A percentile compares a stretch with the other conserved stretches of the same genome.
Conservation (phyloP, 495 filamentous ascomycete species). For the Daldinia childiae region DNA sequence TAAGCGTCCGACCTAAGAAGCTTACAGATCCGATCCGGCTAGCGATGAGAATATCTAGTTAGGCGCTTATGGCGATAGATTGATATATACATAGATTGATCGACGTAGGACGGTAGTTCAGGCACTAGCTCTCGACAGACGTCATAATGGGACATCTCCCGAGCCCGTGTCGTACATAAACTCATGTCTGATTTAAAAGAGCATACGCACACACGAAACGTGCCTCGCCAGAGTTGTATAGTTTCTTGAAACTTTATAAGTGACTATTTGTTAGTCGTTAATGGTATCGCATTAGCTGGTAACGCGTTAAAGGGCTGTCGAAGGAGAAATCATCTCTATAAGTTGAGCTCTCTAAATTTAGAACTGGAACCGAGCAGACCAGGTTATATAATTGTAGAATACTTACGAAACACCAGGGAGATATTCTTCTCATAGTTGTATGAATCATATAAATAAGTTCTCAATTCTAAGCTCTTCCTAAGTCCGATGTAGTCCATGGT, state of each 20-base stretch:
- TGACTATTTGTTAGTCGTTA: background rate
- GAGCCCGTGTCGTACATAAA: background rate
- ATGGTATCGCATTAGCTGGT: background rate
- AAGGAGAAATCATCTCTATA: too few species aligned
- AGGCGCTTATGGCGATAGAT: slow-evolving; percentile 8
- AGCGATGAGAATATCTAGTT: slow-evolving; percentile 5
- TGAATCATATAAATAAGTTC: too few species aligned
- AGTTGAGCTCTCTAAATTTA: too few species aligned
- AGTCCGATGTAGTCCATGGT: too few species aligned
- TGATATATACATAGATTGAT: slow-evolving; percentile 2
- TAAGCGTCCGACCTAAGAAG: slow-evolving; percentile 10
- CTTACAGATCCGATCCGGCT: slow-evolving; percentile 2
- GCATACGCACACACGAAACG: background rate
- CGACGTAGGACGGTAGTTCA: background rate
- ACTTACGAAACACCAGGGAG: too few species aligned
- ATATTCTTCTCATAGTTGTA: too few species aligned
- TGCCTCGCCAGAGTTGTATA: background rate
- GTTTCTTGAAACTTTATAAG: background rate
- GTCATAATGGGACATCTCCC: background rate
- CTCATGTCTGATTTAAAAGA: background rate
- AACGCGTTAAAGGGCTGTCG: too few species aligned
- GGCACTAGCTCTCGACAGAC: background rate
- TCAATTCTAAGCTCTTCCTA: too few species aligned
- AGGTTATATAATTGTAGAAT: too few species aligned
- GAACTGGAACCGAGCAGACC: too few species aligned